A percentile compares a stretch with the other conserved stretches of the same genome.
phyloP scores from a whole-genome alignment of 441 rosid genomes.

The Erodium texanum region DNA sequence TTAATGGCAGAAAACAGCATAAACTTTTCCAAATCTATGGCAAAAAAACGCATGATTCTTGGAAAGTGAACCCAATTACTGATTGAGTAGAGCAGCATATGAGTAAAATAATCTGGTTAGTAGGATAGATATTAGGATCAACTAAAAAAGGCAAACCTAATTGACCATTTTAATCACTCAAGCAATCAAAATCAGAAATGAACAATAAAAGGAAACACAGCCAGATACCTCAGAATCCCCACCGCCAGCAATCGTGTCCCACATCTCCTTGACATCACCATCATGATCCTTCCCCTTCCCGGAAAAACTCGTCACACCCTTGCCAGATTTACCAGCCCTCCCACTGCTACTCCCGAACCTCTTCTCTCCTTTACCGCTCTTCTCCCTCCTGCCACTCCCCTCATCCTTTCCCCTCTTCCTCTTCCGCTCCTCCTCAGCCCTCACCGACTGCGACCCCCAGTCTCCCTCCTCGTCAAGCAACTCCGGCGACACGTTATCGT shows the following conservation, averaged over 20 bases:
- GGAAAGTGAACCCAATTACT: neutral
- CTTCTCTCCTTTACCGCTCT: constrained; percentile 33
- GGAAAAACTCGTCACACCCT: constrained; percentile 31
- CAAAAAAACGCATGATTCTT: neutral
- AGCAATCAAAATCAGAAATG: constrained; percentile 3
- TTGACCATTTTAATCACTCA: constrained; percentile 9
- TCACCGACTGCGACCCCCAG: constrained; percentile 28
- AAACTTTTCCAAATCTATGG: too few relatives aligned
- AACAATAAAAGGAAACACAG: neutral
- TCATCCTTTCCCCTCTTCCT: constrained; percentile 34
- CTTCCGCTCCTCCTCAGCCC: constrained; percentile 44
- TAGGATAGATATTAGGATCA: neutral
- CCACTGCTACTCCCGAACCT: constrained; percentile 27
- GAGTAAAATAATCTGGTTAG: neutral
- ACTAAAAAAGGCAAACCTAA: constrained; percentile 6
- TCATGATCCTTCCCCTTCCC: constrained; percentile 26
- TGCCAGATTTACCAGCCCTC: constrained; percentile 34
- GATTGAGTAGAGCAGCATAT: neutral
- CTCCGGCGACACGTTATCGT: constrained; percentile 36
- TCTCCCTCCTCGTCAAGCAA: constrained; percentile 44
- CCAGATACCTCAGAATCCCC: constrained; percentile 73
- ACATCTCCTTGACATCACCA: constrained; percentile 77
- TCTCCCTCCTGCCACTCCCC: constrained; percentile 40
- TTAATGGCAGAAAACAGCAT: neutral
- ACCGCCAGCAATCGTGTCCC: constrained; percentile 77